Conservation (phyloP, 2,329 filamentous ascomycete genomes). For the Colletotrichum zoysiae region DNA sequence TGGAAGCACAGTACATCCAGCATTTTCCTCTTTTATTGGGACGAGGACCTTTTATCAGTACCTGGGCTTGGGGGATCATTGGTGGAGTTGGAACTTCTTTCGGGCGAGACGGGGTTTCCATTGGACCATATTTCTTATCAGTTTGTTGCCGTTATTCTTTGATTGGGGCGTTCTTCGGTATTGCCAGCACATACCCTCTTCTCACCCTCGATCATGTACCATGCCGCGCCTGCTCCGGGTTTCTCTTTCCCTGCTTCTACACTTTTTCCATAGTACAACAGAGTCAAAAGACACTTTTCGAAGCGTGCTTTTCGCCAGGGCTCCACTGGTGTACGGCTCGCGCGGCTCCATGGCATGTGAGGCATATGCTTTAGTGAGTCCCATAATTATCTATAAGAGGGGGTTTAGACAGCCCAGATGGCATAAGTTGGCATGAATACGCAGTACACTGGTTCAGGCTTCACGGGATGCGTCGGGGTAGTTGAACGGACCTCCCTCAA, state of each 20-base stretch:
- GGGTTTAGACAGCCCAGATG: conserved; percentile 11
- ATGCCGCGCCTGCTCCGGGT: conserved; percentile 8
- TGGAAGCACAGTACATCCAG: conserved; percentile 35
- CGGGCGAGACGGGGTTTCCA: conserved; percentile 26
- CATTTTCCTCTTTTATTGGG: conserved; percentile 25
- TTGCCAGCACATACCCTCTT: conserved; percentile 39
- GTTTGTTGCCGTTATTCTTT: conserved; percentile 28
- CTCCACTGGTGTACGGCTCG: conserved; percentile 1
- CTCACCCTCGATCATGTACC: conserved; percentile 30
- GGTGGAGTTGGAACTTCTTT: conserved; percentile 32
- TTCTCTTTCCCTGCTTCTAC: conserved; percentile 4
- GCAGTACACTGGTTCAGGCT: conserved; percentile 7
- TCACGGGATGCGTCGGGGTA: conserved; percentile 20
- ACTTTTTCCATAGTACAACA: conserved; percentile 29
- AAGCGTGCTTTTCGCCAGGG: conserved; percentile 5
- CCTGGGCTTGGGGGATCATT: conserved; percentile 26
- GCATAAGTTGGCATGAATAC: conserved; percentile 4
- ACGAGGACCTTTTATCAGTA: conserved; percentile 9
- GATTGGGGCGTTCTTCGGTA: conserved; percentile 35
- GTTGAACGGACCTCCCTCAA: conserved; percentile 8
- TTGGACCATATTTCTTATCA: conserved; percentile 29
- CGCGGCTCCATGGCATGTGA: neutral
- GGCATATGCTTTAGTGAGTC: conserved; percentile 7
- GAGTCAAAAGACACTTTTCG: conserved; percentile 37
- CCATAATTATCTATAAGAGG: neutral